Conservation (phyloP, 2,329 filamentous ascomycete genomes). For the Claviceps humidiphila region DNA sequence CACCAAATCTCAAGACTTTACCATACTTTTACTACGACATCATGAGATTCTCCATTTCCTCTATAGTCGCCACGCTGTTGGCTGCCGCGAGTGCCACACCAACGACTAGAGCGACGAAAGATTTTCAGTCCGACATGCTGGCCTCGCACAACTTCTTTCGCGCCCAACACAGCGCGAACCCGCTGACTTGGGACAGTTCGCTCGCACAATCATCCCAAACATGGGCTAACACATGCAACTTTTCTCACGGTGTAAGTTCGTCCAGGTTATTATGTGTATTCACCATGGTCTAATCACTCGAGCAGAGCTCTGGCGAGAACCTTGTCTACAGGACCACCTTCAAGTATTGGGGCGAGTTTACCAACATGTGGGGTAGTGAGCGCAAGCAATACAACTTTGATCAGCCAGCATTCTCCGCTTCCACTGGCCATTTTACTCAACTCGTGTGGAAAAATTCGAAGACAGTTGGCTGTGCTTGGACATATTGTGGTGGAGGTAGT, state of each 20-base stretch:
- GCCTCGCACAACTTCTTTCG: slow-evolving; percentile 1
- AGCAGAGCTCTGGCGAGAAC: slow-evolving; percentile 2
- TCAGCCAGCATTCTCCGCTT: neutral
- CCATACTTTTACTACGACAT: neutral
- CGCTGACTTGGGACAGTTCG: neutral
- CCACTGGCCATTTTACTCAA: slow-evolving; percentile 2
- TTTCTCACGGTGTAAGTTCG: neutral
- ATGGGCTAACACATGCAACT: slow-evolving; percentile 3
- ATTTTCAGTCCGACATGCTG: slow-evolving; percentile 3
- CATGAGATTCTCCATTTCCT: neutral
- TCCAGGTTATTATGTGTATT: neutral
- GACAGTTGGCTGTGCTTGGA: neutral
- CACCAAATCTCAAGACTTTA: neutral
- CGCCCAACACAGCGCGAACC: neutral
- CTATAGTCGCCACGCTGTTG: neutral
- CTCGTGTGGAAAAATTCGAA: neutral
- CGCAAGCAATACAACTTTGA: neutral
- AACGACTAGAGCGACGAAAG: neutral
- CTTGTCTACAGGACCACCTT: neutral
- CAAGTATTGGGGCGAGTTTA: neutral
- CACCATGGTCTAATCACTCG: neutral
- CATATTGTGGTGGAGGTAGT: neutral
- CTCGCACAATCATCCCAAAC: neutral
- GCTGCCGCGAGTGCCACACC: neutral
- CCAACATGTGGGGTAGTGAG: slow-evolving; percentile 2